phyloP scores from a whole-genome alignment of 2,329 filamentous ascomycete species.

The Alternaria viburni region DNA sequence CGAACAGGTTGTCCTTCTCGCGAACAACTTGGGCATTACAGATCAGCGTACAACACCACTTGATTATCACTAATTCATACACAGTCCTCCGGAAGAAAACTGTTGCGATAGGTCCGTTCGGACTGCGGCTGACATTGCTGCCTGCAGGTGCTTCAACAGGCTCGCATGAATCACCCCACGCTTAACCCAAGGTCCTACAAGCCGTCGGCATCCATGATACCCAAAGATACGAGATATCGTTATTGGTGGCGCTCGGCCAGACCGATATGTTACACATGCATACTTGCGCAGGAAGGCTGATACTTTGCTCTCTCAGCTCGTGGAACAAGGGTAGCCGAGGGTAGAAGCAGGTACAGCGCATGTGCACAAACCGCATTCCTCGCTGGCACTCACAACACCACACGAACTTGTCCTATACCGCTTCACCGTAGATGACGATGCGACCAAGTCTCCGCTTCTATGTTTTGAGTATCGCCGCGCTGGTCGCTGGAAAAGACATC shows the following conservation, averaged over 20 bases:
- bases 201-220: neutral
- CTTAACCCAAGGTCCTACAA: neutral
- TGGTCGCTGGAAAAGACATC: conserved; percentile 1
- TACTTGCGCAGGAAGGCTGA: conserved; percentile 6
- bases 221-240: neutral
- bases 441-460: neutral
- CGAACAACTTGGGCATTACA: neutral
- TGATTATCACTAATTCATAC: neutral
- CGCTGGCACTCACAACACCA: neutral
- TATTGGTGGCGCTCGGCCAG: conserved; percentile 11
- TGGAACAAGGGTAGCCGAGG: conserved; percentile 7
- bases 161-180: neutral
- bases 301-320: conserved; percentile 6
- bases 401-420: neutral
- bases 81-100: neutral
- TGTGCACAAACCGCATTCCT: neutral
- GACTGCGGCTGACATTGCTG: neutral
- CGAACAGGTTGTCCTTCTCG: neutral
- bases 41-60: neutral
- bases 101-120: neutral
- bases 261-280: conserved; percentile 1
- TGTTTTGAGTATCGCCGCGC: neutral
- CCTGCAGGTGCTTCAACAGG: neutral
- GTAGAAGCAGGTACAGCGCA: neutral
- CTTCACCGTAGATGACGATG: neutral